Percentiles rank a stretch among this genome's conserved stretches.
Conservation (phyloP, 176 grass and related monocot genomes). For the Thalia dealbata region DNA sequence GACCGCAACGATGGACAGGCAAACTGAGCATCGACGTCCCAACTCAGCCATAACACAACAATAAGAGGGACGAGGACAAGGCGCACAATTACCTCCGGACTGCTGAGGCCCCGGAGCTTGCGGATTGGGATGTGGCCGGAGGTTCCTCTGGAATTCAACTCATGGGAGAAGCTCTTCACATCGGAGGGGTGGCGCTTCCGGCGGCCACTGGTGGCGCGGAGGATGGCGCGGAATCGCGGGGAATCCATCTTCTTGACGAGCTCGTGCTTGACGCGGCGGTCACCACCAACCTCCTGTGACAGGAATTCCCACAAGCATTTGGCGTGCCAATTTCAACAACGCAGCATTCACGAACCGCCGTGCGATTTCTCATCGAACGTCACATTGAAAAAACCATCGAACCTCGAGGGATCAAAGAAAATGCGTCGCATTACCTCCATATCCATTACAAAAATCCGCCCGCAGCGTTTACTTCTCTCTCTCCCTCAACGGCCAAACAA, state of each 20-base stretch:
- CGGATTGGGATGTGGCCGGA: conserved; percentile 34
- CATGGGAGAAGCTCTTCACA: conserved; percentile 94
- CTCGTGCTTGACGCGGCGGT: conserved; percentile 25
- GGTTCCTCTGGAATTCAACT: conserved; percentile 36
- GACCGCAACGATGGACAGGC: not conserved
- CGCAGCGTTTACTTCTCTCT: no score
- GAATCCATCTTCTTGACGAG: conserved; percentile 67
- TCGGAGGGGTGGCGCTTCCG: conserved; percentile 51
- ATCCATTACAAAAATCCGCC: not conserved
- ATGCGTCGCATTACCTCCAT: conserved; percentile 7
- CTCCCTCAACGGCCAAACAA: not conserved
- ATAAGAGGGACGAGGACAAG: not conserved
- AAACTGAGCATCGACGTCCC: not conserved
- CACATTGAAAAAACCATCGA: not conserved
- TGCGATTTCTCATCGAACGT: not conserved
- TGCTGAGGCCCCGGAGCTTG: conserved; percentile 39
- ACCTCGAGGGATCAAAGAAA: not conserved
- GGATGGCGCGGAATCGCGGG: conserved; percentile 73
- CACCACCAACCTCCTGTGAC: not conserved
- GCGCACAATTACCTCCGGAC: conserved; percentile 22
- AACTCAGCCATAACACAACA: not conserved
- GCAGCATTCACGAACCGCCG: not conserved
- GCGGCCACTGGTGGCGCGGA: conserved; percentile 72
- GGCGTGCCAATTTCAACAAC: not conserved
- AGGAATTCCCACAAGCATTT: conserved; percentile 12